These are phyloP conservation scores for Hirsutella thompsonii DNA, from an alignment of 2,329 filamentous ascomycete species.

Conservation along the genomic window DNA sequence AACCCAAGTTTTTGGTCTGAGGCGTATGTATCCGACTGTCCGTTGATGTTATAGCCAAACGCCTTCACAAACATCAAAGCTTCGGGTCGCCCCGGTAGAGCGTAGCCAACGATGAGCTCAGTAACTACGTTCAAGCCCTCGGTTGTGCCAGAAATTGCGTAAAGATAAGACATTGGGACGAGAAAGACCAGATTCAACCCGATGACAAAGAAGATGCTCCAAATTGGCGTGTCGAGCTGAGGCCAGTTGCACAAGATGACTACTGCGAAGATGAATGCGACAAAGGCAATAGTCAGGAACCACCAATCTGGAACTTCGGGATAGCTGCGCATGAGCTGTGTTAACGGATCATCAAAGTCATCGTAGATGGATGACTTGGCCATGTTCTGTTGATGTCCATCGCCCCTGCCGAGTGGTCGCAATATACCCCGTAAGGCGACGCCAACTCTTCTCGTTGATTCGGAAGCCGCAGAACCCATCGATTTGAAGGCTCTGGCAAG, in stretches of 20 bases:
- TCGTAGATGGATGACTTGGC: constrained; percentile 26
- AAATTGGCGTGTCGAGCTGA: constrained; percentile 14
- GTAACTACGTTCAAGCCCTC: constrained; percentile 35
- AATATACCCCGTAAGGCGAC: neutral
- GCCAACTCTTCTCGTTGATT: constrained; percentile 7
- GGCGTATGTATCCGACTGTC: constrained; percentile 26
- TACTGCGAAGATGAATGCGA: constrained; percentile 19
- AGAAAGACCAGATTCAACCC: constrained; percentile 24
- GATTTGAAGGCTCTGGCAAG: constrained; percentile 19
- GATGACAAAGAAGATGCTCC: constrained; percentile 18
- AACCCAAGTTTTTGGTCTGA: constrained; percentile 20
- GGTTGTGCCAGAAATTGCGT: constrained; percentile 28
- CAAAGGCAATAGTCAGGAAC: constrained; percentile 12
- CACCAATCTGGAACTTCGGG: constrained; percentile 36
- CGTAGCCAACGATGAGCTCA: constrained; percentile 19
- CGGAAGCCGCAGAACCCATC: constrained; percentile 10
- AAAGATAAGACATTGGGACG: constrained; percentile 26
- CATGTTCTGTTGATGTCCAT: constrained; percentile 17
- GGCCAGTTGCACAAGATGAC: constrained; percentile 16
- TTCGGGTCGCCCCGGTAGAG: constrained; percentile 20
- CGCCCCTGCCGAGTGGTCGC: constrained; percentile 14
- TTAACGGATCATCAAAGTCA: constrained; percentile 28
- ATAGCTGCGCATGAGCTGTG: constrained; percentile 28
- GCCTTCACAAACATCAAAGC: constrained; percentile 38
- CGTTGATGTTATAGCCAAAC: constrained; percentile 27